Evolutionary conservation across 2,329 filamentous ascomycete species (phyloP), one percentile per base, ranked within the genome.

Genomic region (Elsinoe batatas): DNA sequence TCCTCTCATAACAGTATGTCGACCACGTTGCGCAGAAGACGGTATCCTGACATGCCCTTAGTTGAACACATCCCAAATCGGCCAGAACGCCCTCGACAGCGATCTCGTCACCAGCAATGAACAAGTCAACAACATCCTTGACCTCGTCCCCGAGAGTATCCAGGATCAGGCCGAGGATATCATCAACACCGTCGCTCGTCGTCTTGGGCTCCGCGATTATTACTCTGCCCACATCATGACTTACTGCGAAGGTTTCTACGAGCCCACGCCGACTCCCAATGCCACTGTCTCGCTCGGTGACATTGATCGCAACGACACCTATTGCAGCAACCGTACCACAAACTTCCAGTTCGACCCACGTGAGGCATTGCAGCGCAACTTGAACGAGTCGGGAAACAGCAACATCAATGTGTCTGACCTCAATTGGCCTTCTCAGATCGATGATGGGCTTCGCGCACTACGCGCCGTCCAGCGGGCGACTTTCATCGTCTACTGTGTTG

Each of bases 181-280:
- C 36, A 65, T 79, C 55, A 68, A 67, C 62, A 68, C 70, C 47
- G 64, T 79, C 22, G 73, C 76, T 17, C 65, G 72, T 44, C 66
- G 71, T 15, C 67, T 82, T 13, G 77, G 79, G 36, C 71, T 83
- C 35, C 72, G 79, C 38, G 77, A 83, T 66, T 85, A 79, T 68
- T 84, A 84, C 69, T 77, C 74, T 17, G 72, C 78, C 13, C 80
- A 85, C 65, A 63, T 84, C 56, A 76, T 83, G 68, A 74, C 79
- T 65, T 80, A 79, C 69, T 85, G 82, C 69, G 73, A 69, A 58
- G 75, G 75, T 55, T 70, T 69, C 61, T 77, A 75, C 67, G 68
- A 66, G 1, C 74, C 74, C 13, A 56, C 57, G 6, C 63, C 72
- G n/a, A 59, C 71, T 5, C 61, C 72, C 12, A 76, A 77, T 61